Base-by-base conservation (phyloP, 768 basidiomycete genomes). In the Pleurotus tuber-regium region DNA sequence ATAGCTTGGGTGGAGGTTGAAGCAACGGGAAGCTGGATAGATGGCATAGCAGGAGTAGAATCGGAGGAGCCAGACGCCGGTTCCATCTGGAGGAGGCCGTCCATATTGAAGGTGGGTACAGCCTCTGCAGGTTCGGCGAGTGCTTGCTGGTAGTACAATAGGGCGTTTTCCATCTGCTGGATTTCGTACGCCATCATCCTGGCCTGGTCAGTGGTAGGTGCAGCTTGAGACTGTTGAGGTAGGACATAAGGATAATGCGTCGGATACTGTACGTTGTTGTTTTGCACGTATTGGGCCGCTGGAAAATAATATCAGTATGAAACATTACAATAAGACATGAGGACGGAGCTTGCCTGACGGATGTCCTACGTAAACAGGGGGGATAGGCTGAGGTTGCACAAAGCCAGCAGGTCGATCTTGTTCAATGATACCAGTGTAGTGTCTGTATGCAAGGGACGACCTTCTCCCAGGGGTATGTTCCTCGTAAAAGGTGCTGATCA, bases 401-500 rank as follows among this genome's bases (percentile, higher is more conserved):
- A 16, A 16, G 35, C n/a, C 35, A 10, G 35, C n/a, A 16, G 35
- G 35, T 19, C 21, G 35, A 29, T 11, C 26, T n/a, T 35, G 26
- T 24, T 51, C 47, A 14, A 24, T 35, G 31, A 50, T 23, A 14
- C 24, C 35, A 29, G 21, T n/a, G 21, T 35, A 31, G 30, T 52
- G 16, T 18, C 50, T 56, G n/a, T 58, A 52, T 14, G 52, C 56
- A 12, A 55, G 49, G 31, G 54, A 44, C 25, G 49, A 53, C 29
- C 55, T 33, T 5, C 62, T 42, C 33, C 53, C 50, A 14, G 61
- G 60, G 26, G 64, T 57, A 40, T 65, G 55, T 10, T 60, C 57
- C 11, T 64, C 66, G 31, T 64, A 70, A 24, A 66, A 59, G 26
- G 57, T 53, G 41, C 71, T 70, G 31, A 75, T 58, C 26, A 71